Evolutionary conservation across 352 stramenopile genomes (phyloP), one percentile per base, ranked within the genome.

Genomic region (Phytophthora ramorum): DNA sequence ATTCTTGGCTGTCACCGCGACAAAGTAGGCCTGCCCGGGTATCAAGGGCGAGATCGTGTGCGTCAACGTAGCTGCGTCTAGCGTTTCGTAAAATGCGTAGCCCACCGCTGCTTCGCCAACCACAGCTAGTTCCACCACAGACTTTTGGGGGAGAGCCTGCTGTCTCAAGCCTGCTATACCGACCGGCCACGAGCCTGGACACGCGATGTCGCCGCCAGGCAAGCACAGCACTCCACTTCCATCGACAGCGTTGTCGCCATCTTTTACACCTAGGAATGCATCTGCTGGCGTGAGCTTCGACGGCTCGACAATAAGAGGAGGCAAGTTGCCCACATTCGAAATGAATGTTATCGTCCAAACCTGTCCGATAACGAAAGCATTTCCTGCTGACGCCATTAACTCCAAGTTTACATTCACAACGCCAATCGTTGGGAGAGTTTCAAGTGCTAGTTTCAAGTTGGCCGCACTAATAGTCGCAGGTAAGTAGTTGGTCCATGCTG

Each of bases 1-100:
- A 68, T 98, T 98, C 32, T 96, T 87, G 12, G 90, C 95, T 2
- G 91, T 88, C 22, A 98, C 89, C 9, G 83, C 72, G 20, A 98
- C 83, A 45, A 86, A 95, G 60, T 98, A 98, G 12, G 81, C 52
- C 17, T 78, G 64, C 1, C 93, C 94, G 9, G 92, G 67, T 16
- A 68, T 74, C 16, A 98, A 78, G 3, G 77, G 75, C 8, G 78
- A 63, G 51, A 97, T 90, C 13, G 78, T 91, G 62, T 96, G 90
- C 17, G 75, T 88, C 17, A 91, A 35, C 6, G 85, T 73, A 9
- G 59, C 78, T 20, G 82, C 77, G 55, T 81, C 76, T 16, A 86
- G 77, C 0, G 80, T 94, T 61, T 94, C 73, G 66, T 93, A 96
- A 45, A 83, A 81, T 10, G 72, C 64, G 30, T 93, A 96, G 17